Evolutionary conservation across 176 grass and related monocot genomes (phyloP), one percentile per base, ranked within the genome.

Genomic region (Urochloa ruziziensis): DNA sequence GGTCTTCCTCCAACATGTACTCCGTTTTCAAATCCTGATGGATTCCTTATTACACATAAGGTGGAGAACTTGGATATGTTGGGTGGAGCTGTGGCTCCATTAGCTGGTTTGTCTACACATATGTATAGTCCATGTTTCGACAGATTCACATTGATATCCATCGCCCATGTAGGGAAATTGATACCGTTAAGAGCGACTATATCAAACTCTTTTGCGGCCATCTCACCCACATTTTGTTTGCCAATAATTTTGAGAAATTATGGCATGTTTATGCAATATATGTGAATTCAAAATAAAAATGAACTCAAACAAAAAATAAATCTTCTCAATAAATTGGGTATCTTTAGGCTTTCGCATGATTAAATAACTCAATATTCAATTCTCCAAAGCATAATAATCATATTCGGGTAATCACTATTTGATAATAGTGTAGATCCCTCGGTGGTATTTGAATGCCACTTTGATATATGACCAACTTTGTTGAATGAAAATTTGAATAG

Each of bases 31-130:
- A 28, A 30, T 62, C 25, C 2, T 0, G 14, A 63, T 33, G 6
- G 6, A 65, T 62, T 16, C 62, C 32, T 65, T 65, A 19, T 35
- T 3, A 35, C 7, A 3, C 9, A 19, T 65, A 65, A 65, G 62
- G 5, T 5, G 4, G 0, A 4, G 3, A 18, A 19, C 18, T 36
- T 36, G 17, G 7, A 56, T 0, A 19, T 18, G 15, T 10, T 21
- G 2, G 19, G 3, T 3, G 29, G 2, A 16, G 6, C 5, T 1
- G 7, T 0, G 2, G 7, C 7, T 4, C 1, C 32, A 21, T 19
- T 3, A 10, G 18, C 1, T 23, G 18, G 2, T 15, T 33, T 7
- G 4, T 34, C 5, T 35, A 3, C 18, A 66, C 52, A 56, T 56
- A 23, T n/a, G 21, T 56, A 66, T 21, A 19, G 62, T 18, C 18